Conservation (phyloP, 805 yeast species). For the Barnettozyma wickerhamii region DNA sequence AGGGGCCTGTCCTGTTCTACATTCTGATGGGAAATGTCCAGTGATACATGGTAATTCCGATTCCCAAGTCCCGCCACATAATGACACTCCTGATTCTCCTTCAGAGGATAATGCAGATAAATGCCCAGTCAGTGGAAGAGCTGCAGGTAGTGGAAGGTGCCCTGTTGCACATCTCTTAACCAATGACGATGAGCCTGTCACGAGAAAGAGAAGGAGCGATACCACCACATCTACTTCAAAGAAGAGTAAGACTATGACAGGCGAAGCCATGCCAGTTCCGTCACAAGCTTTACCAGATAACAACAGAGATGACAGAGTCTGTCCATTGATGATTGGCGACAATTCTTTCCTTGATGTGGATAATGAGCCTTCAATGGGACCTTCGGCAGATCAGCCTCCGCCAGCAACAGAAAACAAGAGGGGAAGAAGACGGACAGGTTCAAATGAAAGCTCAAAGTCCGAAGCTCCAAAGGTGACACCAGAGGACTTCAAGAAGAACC, state of each 20-base stretch:
- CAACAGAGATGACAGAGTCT: slow-evolving; percentile 32
- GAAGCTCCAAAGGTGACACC: slow-evolving; percentile 9
- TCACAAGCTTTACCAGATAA: slow-evolving; percentile 1
- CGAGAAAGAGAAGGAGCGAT: not conserved
- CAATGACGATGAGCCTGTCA: not conserved
- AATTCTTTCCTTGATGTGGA: slow-evolving; percentile 23
- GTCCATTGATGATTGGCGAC: slow-evolving; percentile 44
- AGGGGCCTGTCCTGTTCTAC: slow-evolving; percentile 27
- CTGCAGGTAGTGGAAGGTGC: slow-evolving; percentile 13
- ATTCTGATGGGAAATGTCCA: slow-evolving; percentile 25
- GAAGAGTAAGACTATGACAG: not conserved
- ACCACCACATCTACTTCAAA: not conserved
- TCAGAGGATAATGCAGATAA: slow-evolving; percentile 3
- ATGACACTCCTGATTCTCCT: not conserved
- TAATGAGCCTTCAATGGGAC: not conserved
- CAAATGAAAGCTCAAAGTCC: slow-evolving; percentile 11
- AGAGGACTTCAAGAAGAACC: slow-evolving; percentile 24
- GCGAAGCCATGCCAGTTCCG: not conserved
- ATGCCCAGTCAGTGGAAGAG: slow-evolving; percentile 22
- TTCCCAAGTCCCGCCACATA: slow-evolving; percentile 3
- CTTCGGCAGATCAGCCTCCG: too few species aligned
- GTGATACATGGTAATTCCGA: slow-evolving; percentile 17
- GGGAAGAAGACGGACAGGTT: slow-evolving; percentile 15
- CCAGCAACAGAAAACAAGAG: slow-evolving; percentile 7
- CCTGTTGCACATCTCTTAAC: slow-evolving; percentile 22